Percentiles rank a stretch among this genome's conserved stretches.
Conservation (phyloP, 805 yeast species). For the Schwanniomyces sp. region DNA sequence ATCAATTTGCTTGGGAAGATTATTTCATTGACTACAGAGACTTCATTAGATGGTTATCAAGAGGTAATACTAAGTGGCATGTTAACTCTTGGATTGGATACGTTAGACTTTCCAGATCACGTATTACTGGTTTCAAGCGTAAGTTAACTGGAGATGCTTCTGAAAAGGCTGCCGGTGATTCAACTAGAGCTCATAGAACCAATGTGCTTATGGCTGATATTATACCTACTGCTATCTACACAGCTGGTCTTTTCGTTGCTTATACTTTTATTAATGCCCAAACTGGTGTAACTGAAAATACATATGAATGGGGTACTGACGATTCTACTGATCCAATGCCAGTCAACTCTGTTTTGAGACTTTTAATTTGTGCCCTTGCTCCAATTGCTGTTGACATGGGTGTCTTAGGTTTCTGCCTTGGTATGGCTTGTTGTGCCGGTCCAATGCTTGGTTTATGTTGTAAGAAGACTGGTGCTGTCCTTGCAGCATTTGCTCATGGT, state of each 20-base stretch:
- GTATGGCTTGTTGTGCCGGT: slow-evolving; percentile 95
- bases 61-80: slow-evolving; percentile 88
- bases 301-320: slow-evolving; percentile 23
- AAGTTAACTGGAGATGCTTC: slow-evolving; percentile 64
- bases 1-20: slow-evolving; percentile 95
- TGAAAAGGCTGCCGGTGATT: slow-evolving; percentile 68
- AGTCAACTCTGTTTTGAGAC: slow-evolving; percentile 72
- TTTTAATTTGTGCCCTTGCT: slow-evolving; percentile 78
- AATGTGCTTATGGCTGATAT: slow-evolving; percentile 82
- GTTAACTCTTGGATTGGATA: slow-evolving; percentile 89
- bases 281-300: slow-evolving; percentile 64
- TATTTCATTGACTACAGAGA: slow-evolving; percentile 96
- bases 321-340: slow-evolving; percentile 34
- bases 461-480: slow-evolving; percentile 93
- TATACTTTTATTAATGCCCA: slow-evolving; percentile 82
- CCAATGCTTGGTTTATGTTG: slow-evolving; percentile 93
- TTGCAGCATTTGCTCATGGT: slow-evolving; percentile 96
- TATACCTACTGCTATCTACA: slow-evolving; percentile 66
- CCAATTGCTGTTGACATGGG: slow-evolving; percentile 93
- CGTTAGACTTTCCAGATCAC: slow-evolving; percentile 76
- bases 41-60: slow-evolving; percentile 85
- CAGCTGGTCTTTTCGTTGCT: slow-evolving; percentile 72
- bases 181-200: slow-evolving; percentile 73
- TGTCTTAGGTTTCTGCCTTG: slow-evolving; percentile 72
- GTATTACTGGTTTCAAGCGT: slow-evolving; percentile 88